These are phyloP conservation scores for Coniochaeta prunicola DNA, from an alignment of 2,329 filamentous ascomycete genomes.

Conservation along the genomic window DNA sequence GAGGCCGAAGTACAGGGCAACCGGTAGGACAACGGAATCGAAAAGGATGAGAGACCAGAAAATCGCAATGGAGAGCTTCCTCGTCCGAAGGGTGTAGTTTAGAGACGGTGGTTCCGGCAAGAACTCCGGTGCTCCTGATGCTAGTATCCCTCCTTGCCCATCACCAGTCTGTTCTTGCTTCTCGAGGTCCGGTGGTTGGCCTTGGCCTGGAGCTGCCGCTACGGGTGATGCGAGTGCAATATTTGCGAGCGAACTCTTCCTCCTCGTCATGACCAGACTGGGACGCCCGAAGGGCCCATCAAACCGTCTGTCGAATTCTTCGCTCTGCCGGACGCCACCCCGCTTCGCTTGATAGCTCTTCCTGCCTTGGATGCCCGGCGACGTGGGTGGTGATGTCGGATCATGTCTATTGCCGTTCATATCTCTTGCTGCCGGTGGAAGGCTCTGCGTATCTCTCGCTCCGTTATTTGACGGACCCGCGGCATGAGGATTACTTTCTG, in stretches of 20 bases:
- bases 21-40: slow-evolving; percentile 39
- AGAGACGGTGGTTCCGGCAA: slow-evolving; percentile 10
- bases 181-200: background rate
- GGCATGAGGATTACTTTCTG: background rate
- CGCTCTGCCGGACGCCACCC: slow-evolving; percentile 40
- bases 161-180: background rate
- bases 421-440: background rate
- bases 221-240: no score
- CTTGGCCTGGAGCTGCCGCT: background rate
- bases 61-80: slow-evolving; percentile 37
- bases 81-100: slow-evolving; percentile 29
- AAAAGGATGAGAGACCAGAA: slow-evolving; percentile 41
- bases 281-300: slow-evolving; percentile 18
- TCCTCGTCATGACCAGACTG: slow-evolving; percentile 15
- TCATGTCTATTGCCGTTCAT: background rate
- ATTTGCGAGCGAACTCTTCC: background rate
- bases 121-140: background rate
- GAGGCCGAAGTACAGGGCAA: slow-evolving; percentile 45
- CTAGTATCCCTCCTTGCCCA: background rate
- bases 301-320: slow-evolving; percentile 22
- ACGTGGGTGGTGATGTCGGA: background rate
- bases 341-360: slow-evolving; percentile 38
- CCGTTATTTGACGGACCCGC: background rate
- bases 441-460: background rate
- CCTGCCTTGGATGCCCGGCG: background rate